phyloP scores from a whole-genome alignment of 371 early-diverging fungal genomes.

The Caulochytrium protostelioides region DNA sequence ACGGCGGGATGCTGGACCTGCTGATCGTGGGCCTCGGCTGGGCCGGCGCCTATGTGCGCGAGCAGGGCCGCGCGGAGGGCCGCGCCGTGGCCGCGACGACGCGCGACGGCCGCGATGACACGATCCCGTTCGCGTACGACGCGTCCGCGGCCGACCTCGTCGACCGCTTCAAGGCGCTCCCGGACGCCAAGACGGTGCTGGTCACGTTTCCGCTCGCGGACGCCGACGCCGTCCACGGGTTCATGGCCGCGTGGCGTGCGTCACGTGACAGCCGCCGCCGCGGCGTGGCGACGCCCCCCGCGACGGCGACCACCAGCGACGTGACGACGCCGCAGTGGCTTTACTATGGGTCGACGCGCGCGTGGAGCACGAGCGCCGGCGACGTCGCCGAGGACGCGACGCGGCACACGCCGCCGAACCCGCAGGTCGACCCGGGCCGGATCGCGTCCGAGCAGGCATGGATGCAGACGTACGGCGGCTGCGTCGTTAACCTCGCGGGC shows the following conservation, averaged over 20 bases:
- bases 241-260: slow-evolving; percentile 1
- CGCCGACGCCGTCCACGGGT: slow-evolving; percentile 2
- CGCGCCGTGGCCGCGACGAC: slow-evolving; percentile 8
- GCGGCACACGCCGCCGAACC: not conserved
- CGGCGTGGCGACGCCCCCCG: slow-evolving; percentile 5
- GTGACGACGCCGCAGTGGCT: no score
- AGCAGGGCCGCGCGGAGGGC: slow-evolving; percentile 1
- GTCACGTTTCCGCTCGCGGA: slow-evolving; percentile 30
- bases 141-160: slow-evolving; percentile 8
- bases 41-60: slow-evolving; percentile 10
- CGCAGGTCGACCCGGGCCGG: not conserved
- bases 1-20: slow-evolving; percentile 5
- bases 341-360: slow-evolving; percentile 1
- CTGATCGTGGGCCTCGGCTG: slow-evolving; percentile 15
- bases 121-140: slow-evolving; percentile 18
- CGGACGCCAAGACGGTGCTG: slow-evolving; percentile 16
- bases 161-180: slow-evolving; percentile 9
- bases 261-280: not conserved
- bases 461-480: slow-evolving; percentile 6
- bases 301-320: no score
- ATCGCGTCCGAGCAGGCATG: slow-evolving; percentile 7
- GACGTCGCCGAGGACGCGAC: slow-evolving; percentile 4
- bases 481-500: slow-evolving; percentile 29
- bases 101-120: slow-evolving; percentile 20
- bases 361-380: slow-evolving; percentile 2